Base-by-base conservation (phyloP, 2,329 filamentous ascomycete genomes). In the Pyrenochaeta sp. region DNA sequence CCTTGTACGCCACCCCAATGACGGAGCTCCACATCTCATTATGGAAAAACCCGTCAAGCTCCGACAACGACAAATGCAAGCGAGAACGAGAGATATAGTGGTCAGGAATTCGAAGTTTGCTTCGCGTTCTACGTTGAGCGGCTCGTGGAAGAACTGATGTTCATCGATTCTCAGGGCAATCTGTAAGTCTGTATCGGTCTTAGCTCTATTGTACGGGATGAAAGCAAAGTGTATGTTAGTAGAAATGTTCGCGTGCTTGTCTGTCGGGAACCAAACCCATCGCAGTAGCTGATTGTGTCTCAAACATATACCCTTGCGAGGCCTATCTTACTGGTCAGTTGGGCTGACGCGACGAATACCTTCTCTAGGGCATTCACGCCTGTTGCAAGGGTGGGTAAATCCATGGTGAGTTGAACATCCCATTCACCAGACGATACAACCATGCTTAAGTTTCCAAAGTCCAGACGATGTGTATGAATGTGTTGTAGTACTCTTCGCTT, bases 401-500 rank as follows among this genome's bases (percentile, higher is more conserved):
- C n/a, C 19, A 19, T 19, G 19, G 19, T 19, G 19, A 19, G 1
- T 19, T 19, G 19, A 19, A 19, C 19, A 19, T 19, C 36, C 15
- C 36, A 19, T 4, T 13, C 5, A 39, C 13, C 13, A 6, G n/a
- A 5, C 15, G 4, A 10, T 3, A n/a, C 3, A 39, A 19, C 15
- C 15, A 39, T 39, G 4, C 15, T n/a, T 39, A 6, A n/a, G 5
- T 5, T 39, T 15, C 4, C n/a, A 19, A n/a, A n/a, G 10, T 5
- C 36, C 15, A 39, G 32, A 13, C 15, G 15, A 19, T 39, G 13
- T 39, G 36, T n/a, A 39, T 19, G 36, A 39, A 5, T 39, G 36
- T 39, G 15, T 39, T 53, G 52, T 30, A 42, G 48, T 51, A 50
- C 57, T 47, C 28, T 34, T 60, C 54, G 59, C 48, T 49, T 59